Percentiles rank a stretch among this genome's conserved stretches.
These are phyloP conservation scores for Boletus vermiculosoides DNA, from an alignment of 768 basidiomycete genomes.

Conservation along the genomic window DNA sequence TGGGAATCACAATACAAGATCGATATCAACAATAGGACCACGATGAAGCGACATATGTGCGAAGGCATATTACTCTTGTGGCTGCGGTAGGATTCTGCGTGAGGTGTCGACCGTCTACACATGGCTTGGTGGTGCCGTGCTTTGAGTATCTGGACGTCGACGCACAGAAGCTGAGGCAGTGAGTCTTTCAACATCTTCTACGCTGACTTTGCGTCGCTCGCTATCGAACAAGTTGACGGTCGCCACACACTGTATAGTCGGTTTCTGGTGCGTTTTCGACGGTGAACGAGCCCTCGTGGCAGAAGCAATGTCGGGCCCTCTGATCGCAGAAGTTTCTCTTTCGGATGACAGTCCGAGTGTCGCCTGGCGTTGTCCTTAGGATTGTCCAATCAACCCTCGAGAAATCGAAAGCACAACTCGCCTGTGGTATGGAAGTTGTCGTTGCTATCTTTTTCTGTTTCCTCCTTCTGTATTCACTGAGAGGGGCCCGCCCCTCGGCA, in stretches of 20 bases:
- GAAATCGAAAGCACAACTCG: neutral
- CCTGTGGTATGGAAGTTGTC: constrained; percentile 8
- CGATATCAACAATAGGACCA: neutral
- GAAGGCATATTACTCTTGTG: neutral
- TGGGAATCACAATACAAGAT: neutral
- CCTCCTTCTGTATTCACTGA: constrained; percentile 25
- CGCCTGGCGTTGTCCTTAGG: constrained; percentile 1
- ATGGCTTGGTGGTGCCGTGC: neutral
- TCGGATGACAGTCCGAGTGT: neutral
- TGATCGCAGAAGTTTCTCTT: neutral
- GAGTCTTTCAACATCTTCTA: constrained; percentile 17
- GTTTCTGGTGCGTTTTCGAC: neutral
- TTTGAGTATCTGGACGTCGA: neutral
- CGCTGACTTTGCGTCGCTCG: constrained; percentile 3
- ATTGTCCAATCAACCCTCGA: neutral
- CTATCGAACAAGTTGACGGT: neutral
- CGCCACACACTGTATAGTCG: neutral
- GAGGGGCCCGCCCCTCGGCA: constrained; percentile 22
- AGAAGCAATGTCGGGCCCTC: neutral
- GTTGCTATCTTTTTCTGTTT: constrained; percentile 15
- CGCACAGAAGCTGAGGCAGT: constrained; percentile 9
- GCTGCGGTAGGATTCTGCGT: neutral
- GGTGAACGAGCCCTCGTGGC: neutral
- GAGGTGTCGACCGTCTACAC: neutral
- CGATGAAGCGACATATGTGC: neutral